Base-by-base conservation (phyloP, 306 rosid species). In the Betula pendula region DNA sequence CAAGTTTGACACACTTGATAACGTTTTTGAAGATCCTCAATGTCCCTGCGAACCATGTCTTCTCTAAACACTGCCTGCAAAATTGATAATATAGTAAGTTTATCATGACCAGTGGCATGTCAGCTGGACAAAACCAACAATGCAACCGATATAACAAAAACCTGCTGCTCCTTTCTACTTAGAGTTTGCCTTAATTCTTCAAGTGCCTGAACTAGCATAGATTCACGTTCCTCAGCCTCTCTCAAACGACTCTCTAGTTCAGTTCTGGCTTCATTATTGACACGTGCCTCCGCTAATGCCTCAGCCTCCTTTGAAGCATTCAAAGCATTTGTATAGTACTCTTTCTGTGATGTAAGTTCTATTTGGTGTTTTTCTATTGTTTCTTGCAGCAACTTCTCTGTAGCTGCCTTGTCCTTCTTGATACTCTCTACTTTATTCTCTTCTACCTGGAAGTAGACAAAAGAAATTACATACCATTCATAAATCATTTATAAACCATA, bases 81-180 rank as follows among this genome's bases (percentile, higher is more conserved):
- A 78, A 66, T 27, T 29, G 78, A 49, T 25, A 59, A 77, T 35
- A 43, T 55, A 44, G 62, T 68, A 60, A 70, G 62, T 71, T 49
- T 81, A 73, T 55, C 43, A 74, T 15, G 14, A 20, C 17, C 63
- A 72, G 17, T 31, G 52, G 59, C 68, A 73, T 73, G 70, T 76
- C 77, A 81, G 70, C 71, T 52, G 44, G 52, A 72, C 38, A 79
- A 40, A 74, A 82, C 24, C 73, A 77, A 78, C 53, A 68, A 44
- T 72, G 31, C 45, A 78, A 72, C 15, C 38, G 47, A 80, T 60
- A 75, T 58, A 76, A 80, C 2, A 72, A 85, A 79, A 75, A 96
- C 99, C 99, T 96, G 99, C 72, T 96, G 98, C 71, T 96, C 99
- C 85, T 83, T 90, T 83, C 97, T 93, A 83, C 89, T 96, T 84